phyloP scores from a whole-genome alignment of 257 asterid species.

The Gardenia jasminoides region DNA sequence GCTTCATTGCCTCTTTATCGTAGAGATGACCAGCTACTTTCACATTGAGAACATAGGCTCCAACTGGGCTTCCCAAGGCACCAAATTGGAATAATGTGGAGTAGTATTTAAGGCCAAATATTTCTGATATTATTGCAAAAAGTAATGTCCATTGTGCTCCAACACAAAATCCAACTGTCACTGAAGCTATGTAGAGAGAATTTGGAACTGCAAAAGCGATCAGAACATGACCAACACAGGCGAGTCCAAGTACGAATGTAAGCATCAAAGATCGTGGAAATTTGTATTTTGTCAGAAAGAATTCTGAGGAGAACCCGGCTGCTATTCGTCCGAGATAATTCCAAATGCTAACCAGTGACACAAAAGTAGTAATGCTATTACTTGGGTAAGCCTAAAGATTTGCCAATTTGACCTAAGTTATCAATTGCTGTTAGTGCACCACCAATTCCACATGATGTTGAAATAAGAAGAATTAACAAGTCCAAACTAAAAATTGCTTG shows the following conservation, averaged over 20 bases:
- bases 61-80: slow-evolving; percentile 39
- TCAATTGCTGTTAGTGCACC: slow-evolving; percentile 58
- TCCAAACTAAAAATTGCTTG: slow-evolving; percentile 55
- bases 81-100: slow-evolving; percentile 40
- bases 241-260: slow-evolving; percentile 34
- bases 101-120: slow-evolving; percentile 49
- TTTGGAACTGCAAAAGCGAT: slow-evolving; percentile 51
- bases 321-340: slow-evolving; percentile 48
- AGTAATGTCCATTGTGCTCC: slow-evolving; percentile 62
- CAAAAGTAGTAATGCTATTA: slow-evolving; percentile 42
- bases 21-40: slow-evolving; percentile 39
- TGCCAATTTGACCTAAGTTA: slow-evolving; percentile 59
- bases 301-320: slow-evolving; percentile 47
- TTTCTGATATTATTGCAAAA: slow-evolving; percentile 47
- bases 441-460: slow-evolving; percentile 44
- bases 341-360: slow-evolving; percentile 67
- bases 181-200: slow-evolving; percentile 40
- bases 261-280: slow-evolving; percentile 51
- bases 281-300: slow-evolving; percentile 40
- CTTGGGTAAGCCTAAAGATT: slow-evolving; percentile 45
- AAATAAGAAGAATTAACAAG: slow-evolving; percentile 41
- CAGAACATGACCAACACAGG: slow-evolving; percentile 49
- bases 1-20: slow-evolving; percentile 41
- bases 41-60: slow-evolving; percentile 41
- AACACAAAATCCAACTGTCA: slow-evolving; percentile 48